Evolutionary conservation across 139 green algal species (phyloP), one percentile per base, ranked within the genome.

Genomic region (Micromonas commoda): DNA sequence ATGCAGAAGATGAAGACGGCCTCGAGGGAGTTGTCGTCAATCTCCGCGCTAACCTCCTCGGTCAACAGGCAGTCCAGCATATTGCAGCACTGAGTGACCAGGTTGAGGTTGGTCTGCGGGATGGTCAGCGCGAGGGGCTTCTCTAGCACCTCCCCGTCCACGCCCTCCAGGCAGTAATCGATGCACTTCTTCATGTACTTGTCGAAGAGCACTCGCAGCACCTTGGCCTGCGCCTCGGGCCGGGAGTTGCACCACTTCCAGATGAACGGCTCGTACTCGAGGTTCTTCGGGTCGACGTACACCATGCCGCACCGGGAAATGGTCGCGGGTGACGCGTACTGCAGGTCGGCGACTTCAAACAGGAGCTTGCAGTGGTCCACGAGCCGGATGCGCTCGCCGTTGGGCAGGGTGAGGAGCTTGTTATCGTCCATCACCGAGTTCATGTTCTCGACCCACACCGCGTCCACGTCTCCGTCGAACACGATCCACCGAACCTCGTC

Each of bases 351-450:
- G 26, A 91, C 90, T 83, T 96, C 91, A 57, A 96, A 93, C 33
- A 96, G 83, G 73, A 93, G 82, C 71, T 91, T 91, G 83, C 85
- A 90, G 82, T 93, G 85, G 69, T 89, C 82, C 81, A 91, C 86
- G 66, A 96, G 80, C 0, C 88, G 82, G 78, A 96, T 96, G 71
- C 91, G 87, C 84, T 96, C 89, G 35, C 90, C 88, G 82, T 96
- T 93, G 39, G 91, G 89, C 77, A 96, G 86, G 31, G 89, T 93
- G 39, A 96, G 85, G 69, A 96, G 86, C 80, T 90, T 90, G 86
- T 96, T 96, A 82, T 96, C 91, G 80, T 96, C 91, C 91, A 96
- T 94, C 5, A 93, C 89, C 37, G 76, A 87, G 83, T 96, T 96
- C 89, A 96, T 93, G 85, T 94, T 93, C 82, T 96, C 91, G 71